Evolutionary conservation across 2,329 filamentous ascomycete species (phyloP), one percentile per base, ranked within the genome.

Genomic region (Decorospora gaudefroyi): DNA sequence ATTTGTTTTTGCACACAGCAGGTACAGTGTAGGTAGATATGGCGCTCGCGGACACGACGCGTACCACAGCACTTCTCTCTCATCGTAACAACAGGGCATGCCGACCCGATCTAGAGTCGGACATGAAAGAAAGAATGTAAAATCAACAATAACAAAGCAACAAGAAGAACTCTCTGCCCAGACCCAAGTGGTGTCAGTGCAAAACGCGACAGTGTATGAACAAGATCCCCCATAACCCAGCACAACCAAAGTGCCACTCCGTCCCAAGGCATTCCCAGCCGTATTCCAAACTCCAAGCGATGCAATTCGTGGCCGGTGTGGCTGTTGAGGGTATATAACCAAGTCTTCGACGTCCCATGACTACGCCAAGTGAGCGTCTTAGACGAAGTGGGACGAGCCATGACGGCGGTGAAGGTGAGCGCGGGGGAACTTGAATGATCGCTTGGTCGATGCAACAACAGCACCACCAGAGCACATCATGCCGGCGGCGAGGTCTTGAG

Each of bases 401-500:
- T 62, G 61, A 28, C 62, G 61, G 44, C 61, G 64, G 52, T 63
- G 59, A 28, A 65, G 51, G 31, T 64, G 63, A 5, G 51, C 59
- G 34, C 61, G 63, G 42, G 57, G 59, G 47, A 57, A 58, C 27
- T 56, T 49, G 28, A 43, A 11, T 4, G 45, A 47, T 25, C 57
- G 57, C 53, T 57, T 62, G 9, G 15, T 18, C 0, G 47, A 41
- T 8, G 42, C 57, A 16, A 45, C 50, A 9, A 61, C 47, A 9
- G 51, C 51, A 25, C 72, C 72, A 31, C 65, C 59, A 7, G 61
- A 53, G 63, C 75, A 77, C 5, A 56, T 52, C 32, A 70, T 76
- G 25, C 74, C 75, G 13, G 62, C 55, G 7, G 74, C 68, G 18
- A 76, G 65, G 22, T 62, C 51, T 49, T 72, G 69, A 5, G 69